phyloP scores from a whole-genome alignment of 2,329 filamentous ascomycete species.

The Bipolaris zeicola region DNA sequence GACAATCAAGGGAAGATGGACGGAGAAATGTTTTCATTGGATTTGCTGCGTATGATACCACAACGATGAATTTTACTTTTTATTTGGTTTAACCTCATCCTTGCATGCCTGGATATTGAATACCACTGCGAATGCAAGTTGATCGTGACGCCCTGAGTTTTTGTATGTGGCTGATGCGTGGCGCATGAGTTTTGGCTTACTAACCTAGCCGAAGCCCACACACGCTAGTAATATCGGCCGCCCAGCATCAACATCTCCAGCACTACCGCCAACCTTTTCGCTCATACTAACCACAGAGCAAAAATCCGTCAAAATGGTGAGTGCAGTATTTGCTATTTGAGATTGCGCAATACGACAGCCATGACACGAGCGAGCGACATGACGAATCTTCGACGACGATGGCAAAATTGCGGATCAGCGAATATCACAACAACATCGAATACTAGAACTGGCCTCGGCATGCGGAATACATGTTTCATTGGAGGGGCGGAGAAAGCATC shows the following conservation, averaged over 20 bases:
- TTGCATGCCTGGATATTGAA: not conserved
- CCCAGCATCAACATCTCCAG: constrained; percentile 32
- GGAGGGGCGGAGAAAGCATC: not conserved
- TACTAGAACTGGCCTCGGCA: constrained; percentile 1
- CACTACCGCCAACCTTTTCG: constrained; percentile 44
- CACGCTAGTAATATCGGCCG: constrained; percentile 34
- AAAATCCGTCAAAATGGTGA: constrained; percentile 51
- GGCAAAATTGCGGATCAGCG: constrained; percentile 22
- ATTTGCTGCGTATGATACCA: constrained; percentile 39
- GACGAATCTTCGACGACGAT: constrained; percentile 27
- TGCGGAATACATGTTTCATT: not conserved
- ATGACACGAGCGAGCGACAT: constrained; percentile 38
- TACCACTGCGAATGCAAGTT: not conserved
- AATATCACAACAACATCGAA: constrained; percentile 7
- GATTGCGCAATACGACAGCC: constrained; percentile 17
- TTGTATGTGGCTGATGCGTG: constrained; percentile 26
- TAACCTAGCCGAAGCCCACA: constrained; percentile 43
- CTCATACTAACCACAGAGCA: constrained; percentile 43
- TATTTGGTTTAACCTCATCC: not conserved
- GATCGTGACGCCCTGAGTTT: not conserved
- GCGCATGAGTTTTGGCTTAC: constrained; percentile 19
- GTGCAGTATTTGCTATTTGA: constrained; percentile 18
- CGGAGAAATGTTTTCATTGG: constrained; percentile 4
- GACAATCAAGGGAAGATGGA: not conserved
- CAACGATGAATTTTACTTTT: constrained; percentile 9